Evolutionary conservation across 768 basidiomycete species (phyloP).

Genomic region (Termitomyces sp.): DNA sequence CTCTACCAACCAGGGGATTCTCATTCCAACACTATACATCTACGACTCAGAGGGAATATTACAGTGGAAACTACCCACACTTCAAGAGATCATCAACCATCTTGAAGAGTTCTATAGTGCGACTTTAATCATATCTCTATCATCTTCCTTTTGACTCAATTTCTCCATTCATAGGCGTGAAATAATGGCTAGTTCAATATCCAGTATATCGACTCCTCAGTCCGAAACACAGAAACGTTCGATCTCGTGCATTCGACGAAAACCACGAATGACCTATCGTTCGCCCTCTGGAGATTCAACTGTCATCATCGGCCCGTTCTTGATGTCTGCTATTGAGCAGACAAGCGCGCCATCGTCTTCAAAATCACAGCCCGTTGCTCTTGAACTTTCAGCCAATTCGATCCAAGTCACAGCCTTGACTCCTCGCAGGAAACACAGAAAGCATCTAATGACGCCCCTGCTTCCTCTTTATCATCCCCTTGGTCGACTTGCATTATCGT

Average conservation of each 20-base stretch:
- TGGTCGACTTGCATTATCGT: slow-evolving; percentile 55
- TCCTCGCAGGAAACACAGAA: slow-evolving; percentile 10
- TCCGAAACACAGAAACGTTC: slow-evolving; percentile 7
- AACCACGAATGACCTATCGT: slow-evolving; percentile 52
- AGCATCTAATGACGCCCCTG: slow-evolving; percentile 28
- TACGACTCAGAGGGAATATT: background rate
- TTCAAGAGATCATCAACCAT: background rate
- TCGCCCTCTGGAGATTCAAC: slow-evolving; percentile 40
- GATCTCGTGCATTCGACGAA: slow-evolving; percentile 37
- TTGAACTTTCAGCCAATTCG: slow-evolving; percentile 5
- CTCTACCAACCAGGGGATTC: background rate
- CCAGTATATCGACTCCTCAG: background rate
- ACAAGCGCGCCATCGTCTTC: slow-evolving; percentile 10
- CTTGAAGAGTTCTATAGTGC: background rate
- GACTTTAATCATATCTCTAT: background rate
- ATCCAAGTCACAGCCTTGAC: background rate
- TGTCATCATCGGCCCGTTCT: slow-evolving; percentile 8
- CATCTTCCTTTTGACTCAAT: background rate
- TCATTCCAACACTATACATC: background rate
- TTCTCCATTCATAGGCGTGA: background rate
- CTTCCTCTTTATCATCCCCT: slow-evolving; percentile 68
- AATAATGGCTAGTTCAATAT: background rate
- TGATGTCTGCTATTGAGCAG: slow-evolving; percentile 2
- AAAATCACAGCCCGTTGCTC: slow-evolving; percentile 1
- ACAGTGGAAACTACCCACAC: background rate